phyloP scores from a whole-genome alignment of 202 grass and related monocot species.

The Miscanthus sacchariflorus region DNA sequence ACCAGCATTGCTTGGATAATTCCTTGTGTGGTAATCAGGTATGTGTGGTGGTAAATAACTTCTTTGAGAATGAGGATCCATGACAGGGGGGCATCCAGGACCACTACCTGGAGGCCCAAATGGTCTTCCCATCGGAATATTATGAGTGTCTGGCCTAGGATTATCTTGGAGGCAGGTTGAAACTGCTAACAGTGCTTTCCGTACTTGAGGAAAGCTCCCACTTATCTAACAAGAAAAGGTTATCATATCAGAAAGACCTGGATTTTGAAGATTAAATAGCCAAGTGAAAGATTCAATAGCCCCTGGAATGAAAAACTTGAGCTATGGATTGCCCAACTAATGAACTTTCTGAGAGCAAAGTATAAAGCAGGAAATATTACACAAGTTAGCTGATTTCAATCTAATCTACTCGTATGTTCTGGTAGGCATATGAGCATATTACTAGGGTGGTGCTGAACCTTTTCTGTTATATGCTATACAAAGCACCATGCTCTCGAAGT shows the following conservation, averaged over 20 bases:
- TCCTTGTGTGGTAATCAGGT: slow-evolving; percentile 65
- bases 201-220: slow-evolving; percentile 72
- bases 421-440: background rate
- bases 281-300: slow-evolving; percentile 33
- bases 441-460: slow-evolving; percentile 4
- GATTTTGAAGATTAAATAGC: slow-evolving; percentile 36
- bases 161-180: slow-evolving; percentile 82
- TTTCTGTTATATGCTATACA: background rate
- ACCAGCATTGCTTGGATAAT: slow-evolving; percentile 51
- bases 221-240: slow-evolving; percentile 70
- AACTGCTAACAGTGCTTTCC: slow-evolving; percentile 72
- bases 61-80: slow-evolving; percentile 76
- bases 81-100: slow-evolving; percentile 47
- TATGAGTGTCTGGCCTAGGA: slow-evolving; percentile 56
- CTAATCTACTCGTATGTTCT: slow-evolving; percentile 1
- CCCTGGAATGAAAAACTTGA: slow-evolving; percentile 15
- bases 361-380: slow-evolving; percentile 16
- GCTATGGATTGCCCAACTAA: slow-evolving; percentile 23
- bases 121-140: slow-evolving; percentile 50
- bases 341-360: slow-evolving; percentile 22
- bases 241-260: slow-evolving; percentile 36
- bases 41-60: slow-evolving; percentile 60
- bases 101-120: slow-evolving; percentile 59
- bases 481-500: background rate
- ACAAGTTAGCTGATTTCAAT: slow-evolving; percentile 23